A percentile compares a stretch with the other conserved stretches of the same genome.
Conservation (phyloP, 2,329 filamentous ascomycete genomes). For the Amauroascus niger region DNA sequence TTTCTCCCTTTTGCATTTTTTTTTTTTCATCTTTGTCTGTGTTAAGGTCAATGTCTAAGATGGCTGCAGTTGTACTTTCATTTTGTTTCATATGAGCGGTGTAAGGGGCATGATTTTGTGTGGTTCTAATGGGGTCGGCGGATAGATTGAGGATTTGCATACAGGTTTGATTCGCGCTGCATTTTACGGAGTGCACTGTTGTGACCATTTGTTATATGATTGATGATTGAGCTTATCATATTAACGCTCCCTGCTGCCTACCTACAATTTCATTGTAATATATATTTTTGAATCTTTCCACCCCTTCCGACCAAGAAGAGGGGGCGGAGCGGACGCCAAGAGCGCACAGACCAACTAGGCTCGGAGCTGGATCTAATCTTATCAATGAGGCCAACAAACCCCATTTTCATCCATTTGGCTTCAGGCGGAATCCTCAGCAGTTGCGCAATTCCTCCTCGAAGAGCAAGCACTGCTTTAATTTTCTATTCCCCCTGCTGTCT, state of each 20-base stretch:
- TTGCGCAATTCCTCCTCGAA: constrained; percentile 1
- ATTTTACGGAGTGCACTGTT: neutral
- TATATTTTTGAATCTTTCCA: too few relatives aligned
- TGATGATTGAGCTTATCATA: neutral
- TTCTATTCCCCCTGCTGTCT: neutral
- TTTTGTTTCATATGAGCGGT: neutral
- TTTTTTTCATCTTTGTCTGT: neutral
- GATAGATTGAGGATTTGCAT: neutral
- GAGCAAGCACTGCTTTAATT: constrained; percentile 2
- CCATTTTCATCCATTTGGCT: neutral
- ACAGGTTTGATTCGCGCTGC: neutral
- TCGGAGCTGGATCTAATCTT: neutral
- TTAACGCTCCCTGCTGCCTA: neutral
- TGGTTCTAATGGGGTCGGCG: neutral
- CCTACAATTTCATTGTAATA: too few relatives aligned
- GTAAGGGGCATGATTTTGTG: neutral
- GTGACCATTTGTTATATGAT: neutral
- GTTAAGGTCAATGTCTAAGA: neutral
- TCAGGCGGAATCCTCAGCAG: neutral
- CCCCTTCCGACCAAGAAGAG: neutral
- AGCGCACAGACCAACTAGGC: neutral
- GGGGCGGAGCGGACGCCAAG: neutral
- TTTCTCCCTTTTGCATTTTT: neutral
- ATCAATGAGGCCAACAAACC: constrained; percentile 3
- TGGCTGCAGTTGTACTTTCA: neutral